Conservation (phyloP, 768 basidiomycete species). For the Epithele typhae region DNA sequence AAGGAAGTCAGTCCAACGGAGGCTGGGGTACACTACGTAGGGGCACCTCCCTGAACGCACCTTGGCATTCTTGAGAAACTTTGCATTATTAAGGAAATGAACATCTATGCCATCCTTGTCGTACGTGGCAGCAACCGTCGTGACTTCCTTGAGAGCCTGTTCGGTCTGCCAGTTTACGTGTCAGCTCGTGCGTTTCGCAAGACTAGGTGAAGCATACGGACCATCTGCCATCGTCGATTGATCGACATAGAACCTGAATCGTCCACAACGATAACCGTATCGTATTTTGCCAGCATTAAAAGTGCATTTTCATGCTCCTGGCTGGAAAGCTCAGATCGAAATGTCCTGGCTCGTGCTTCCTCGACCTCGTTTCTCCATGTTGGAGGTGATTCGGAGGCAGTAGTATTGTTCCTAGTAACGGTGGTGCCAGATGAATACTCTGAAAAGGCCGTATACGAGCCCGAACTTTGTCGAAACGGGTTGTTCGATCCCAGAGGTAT, state of each 20-base stretch:
- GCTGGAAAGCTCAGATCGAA: too few relatives aligned
- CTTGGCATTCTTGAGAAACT: constrained; percentile 33
- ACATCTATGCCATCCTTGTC: constrained; percentile 60
- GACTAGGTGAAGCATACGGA: constrained; percentile 15
- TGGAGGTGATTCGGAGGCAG: too few relatives aligned
- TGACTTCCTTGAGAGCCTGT: constrained; percentile 44
- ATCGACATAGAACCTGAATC: constrained; percentile 55
- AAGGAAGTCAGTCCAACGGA: too few relatives aligned
- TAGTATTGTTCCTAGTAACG: too few relatives aligned
- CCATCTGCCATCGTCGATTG: constrained; percentile 47
- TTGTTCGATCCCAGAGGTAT: too few relatives aligned
- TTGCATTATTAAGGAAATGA: constrained; percentile 47
- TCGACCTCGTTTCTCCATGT: too few relatives aligned
- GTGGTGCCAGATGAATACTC: too few relatives aligned
- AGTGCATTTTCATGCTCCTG: constrained; percentile 22
- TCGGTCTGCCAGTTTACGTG: constrained; percentile 30
- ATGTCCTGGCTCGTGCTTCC: too few relatives aligned
- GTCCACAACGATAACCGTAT: constrained; percentile 57
- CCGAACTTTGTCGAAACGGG: too few relatives aligned
- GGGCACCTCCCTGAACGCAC: too few relatives aligned
- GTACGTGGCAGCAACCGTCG: constrained; percentile 45
- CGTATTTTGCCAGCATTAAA: constrained; percentile 40
- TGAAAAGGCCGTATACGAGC: too few relatives aligned
- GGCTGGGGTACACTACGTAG: background rate
- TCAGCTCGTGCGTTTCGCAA: constrained; percentile 3